Base-by-base conservation (phyloP, 352 stramenopile genomes). In the Pythium scleroteichum region DNA sequence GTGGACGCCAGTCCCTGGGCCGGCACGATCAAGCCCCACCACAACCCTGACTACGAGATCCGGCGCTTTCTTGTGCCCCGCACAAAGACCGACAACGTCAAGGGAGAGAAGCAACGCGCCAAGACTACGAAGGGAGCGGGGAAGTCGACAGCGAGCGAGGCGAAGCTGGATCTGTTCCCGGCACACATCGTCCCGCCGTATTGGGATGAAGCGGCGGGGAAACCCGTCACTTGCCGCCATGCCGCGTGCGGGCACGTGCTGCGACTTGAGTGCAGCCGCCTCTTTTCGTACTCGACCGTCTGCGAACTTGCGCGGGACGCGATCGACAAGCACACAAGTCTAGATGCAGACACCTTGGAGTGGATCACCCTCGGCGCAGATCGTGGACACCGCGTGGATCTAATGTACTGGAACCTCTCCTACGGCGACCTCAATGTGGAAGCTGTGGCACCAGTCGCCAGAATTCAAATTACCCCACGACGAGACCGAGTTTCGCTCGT, bases 21-120 rank as follows among this genome's bases (percentile, higher is more conserved):
- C 29, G 29, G 29, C 29, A 35, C 10, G 29, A 35, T 35, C 29
- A 35, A 35, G 29, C 29, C 5, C 29, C 29, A 35, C 29, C 4
- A 40, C 14, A 22, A 39, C 38, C 35, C 45, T 22, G 24, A 63
- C 46, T 40, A 33, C 17, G 35, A 41, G 23, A 50, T 63, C 47
- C 39, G 45, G 14, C 55, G 55, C 2, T 56, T 38, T 46, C 29
- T 35, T 10, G 29, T 35, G 29, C 29, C n/a, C n/a, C n/a, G 13
- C 9, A 5, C 0, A 10, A 6, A 9, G 20, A 17, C 44, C 22
- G 16, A 23, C 23, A 26, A n/a, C n/a, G n/a, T 35, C 29, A 5
- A 35, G 29, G 5, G 29, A 35, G 29, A 10, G 29, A n/a, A n/a
- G 29, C 5, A 35, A 10, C 10, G 29, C 29, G 29, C 5, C 29